A percentile compares a stretch with the other conserved stretches of the same genome.
Evolutionary conservation across 1,284 basidiomycete species (phyloP).

Genomic region (Ganoderma meredithae): DNA sequence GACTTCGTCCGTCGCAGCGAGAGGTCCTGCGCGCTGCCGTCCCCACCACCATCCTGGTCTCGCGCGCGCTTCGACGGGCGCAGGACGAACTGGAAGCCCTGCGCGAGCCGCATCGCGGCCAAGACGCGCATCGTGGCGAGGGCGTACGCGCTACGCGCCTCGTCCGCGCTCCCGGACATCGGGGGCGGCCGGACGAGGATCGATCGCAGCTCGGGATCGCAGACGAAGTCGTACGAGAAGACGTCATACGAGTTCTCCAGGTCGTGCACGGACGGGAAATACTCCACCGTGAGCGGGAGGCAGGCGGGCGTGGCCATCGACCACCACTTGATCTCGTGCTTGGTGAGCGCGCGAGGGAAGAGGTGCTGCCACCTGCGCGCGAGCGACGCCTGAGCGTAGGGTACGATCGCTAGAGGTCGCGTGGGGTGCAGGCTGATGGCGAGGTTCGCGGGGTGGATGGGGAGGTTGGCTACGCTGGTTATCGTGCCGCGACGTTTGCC

Average conservation of each 20-base stretch:
- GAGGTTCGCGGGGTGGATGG: constrained; percentile 57
- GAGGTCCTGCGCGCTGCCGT: constrained; percentile 31
- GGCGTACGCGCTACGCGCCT: constrained; percentile 75
- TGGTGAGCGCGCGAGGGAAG: constrained; percentile 78
- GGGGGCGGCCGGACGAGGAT: constrained; percentile 78
- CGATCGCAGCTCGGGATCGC: constrained; percentile 81
- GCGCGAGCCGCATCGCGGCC: constrained; percentile 90
- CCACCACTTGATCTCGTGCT: constrained; percentile 94
- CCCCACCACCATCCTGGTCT: constrained; percentile 19
- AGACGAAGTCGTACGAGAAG: constrained; percentile 82
- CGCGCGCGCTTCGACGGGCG: constrained; percentile 43
- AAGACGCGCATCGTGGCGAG: constrained; percentile 92
- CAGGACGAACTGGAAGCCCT: constrained; percentile 96
- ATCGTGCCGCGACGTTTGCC: constrained; percentile 62
- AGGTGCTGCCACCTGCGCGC: constrained; percentile 91
- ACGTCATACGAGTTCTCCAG: constrained; percentile 83
- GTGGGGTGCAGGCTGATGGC: constrained; percentile 69
- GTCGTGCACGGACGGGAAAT: constrained; percentile 81
- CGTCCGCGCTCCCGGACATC: constrained; percentile 56
- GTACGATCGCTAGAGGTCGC: constrained; percentile 59
- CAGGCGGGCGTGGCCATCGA: constrained; percentile 86
- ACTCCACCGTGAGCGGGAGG: constrained; percentile 92
- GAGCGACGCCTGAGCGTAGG: constrained; percentile 72
- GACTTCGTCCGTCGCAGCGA: constrained; percentile 60
- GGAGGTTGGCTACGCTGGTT: constrained; percentile 47